Evolutionary conservation across 495 filamentous ascomycete species (phyloP).

Genomic region (Podospora pseudocomata): DNA sequence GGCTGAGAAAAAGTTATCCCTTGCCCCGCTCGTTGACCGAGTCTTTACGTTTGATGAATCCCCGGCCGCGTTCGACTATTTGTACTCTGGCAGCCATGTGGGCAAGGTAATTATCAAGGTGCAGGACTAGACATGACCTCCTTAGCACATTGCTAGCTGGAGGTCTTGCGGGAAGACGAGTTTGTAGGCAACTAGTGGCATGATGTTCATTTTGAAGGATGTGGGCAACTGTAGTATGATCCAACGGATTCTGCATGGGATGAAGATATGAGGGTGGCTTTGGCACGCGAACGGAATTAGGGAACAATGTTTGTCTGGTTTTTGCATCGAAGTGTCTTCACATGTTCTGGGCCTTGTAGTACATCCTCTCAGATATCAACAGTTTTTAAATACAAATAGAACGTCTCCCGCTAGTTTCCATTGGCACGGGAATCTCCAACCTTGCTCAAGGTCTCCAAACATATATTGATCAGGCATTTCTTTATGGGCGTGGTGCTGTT

Average conservation of each 20-base stretch:
- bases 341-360: no score
- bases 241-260: background rate
- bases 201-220: slow-evolving; percentile 43
- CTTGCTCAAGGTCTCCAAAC: no score
- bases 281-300: no score
- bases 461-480: no score
- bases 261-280: background rate
- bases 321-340: no score
- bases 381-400: no score
- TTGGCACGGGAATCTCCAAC: no score
- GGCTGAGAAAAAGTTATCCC: slow-evolving; percentile 33
- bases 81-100: slow-evolving; percentile 42
- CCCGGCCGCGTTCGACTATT: slow-evolving; percentile 44
- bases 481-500: no score
- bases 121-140: slow-evolving; percentile 6
- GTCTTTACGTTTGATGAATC: slow-evolving; percentile 39
- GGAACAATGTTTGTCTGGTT: no score
- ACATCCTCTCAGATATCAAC: no score
- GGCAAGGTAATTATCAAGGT: slow-evolving; percentile 47
- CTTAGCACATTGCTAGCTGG: slow-evolving; percentile 52
- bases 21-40: slow-evolving; percentile 31
- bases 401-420: no score
- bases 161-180: slow-evolving; percentile 56
- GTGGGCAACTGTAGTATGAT: background rate
- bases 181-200: slow-evolving; percentile 56